Evolutionary conservation across 345 rosid species (phyloP).

Genomic region (Viola odorata): DNA sequence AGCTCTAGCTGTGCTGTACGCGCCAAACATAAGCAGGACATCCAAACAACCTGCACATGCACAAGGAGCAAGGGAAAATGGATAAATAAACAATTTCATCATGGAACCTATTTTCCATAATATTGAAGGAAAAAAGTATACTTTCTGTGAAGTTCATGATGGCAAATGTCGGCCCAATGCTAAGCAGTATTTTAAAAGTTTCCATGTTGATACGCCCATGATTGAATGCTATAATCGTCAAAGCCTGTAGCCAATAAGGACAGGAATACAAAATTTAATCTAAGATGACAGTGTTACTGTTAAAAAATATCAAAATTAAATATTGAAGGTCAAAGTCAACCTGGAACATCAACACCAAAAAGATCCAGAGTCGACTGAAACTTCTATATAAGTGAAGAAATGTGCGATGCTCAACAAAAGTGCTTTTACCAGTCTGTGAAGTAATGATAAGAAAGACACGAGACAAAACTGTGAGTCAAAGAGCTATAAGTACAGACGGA

Average conservation of each 20-base stretch:
- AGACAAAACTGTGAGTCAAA: background rate
- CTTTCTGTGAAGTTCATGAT: constrained; percentile 86
- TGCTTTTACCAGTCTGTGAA: constrained; percentile 84
- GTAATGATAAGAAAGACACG: background rate
- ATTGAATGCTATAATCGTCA: constrained; percentile 83
- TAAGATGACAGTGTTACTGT: background rate
- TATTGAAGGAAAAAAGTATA: constrained; percentile 29
- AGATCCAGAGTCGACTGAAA: constrained; percentile 94
- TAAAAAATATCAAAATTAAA: background rate
- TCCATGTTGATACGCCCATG: constrained; percentile 46
- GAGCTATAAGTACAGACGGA: background rate
- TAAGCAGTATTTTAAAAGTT: constrained; percentile 72
- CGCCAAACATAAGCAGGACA: constrained; percentile 89
- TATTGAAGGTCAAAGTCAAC: constrained; percentile 30
- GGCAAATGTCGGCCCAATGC: constrained; percentile 80
- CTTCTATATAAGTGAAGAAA: constrained; percentile 94
- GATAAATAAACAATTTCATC: background rate
- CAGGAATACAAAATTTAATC: background rate
- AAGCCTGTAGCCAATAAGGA: constrained; percentile 43
- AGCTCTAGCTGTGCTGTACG: constrained; percentile 85
- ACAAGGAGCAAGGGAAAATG: constrained; percentile 8
- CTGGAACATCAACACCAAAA: constrained; percentile 93
- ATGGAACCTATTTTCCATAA: constrained; percentile 11
- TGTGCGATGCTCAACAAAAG: constrained; percentile 96
- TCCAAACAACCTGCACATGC: constrained; percentile 64